phyloP scores from a whole-genome alignment of 345 rosid genomes.

The Brassica nigra region DNA sequence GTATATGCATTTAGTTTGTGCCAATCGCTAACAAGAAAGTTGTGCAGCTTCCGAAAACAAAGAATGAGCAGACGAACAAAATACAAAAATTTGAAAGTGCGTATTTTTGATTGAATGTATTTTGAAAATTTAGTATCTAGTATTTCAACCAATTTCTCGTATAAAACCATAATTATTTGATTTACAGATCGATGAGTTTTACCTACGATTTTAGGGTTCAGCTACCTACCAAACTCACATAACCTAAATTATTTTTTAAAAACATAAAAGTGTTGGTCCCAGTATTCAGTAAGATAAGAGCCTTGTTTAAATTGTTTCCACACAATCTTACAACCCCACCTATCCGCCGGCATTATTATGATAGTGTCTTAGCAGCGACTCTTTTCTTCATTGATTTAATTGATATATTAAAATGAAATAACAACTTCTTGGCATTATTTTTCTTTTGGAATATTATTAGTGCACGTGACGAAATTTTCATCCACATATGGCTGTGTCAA shows the following conservation, averaged over 20 bases:
- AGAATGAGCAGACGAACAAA: no score
- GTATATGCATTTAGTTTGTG: no score
- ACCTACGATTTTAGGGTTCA: background rate
- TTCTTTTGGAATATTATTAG: background rate
- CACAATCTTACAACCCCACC: constrained; percentile 34
- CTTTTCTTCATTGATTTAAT: background rate
- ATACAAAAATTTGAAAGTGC: no score
- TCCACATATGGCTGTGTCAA: constrained; percentile 36
- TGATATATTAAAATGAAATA: background rate
- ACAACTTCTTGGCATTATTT: constrained; percentile 1
- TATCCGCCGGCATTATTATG: constrained; percentile 24
- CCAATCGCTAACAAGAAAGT: no score
- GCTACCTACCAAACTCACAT: constrained; percentile 16
- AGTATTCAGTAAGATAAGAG: constrained; percentile 13
- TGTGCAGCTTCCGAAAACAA: no score
- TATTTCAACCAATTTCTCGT: no score
- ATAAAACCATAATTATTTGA: background rate
- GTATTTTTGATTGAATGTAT: no score
- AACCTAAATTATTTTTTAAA: background rate
- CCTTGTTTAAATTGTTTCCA: constrained; percentile 31
- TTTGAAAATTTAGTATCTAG: no score
- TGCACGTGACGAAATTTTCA: constrained; percentile 37
- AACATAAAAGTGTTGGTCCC: constrained; percentile 16
- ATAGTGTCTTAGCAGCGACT: constrained; percentile 22
- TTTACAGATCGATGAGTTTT: background rate